Base-by-base conservation (phyloP, 2,329 filamentous ascomycete species). In the Alternaria gansuensis region DNA sequence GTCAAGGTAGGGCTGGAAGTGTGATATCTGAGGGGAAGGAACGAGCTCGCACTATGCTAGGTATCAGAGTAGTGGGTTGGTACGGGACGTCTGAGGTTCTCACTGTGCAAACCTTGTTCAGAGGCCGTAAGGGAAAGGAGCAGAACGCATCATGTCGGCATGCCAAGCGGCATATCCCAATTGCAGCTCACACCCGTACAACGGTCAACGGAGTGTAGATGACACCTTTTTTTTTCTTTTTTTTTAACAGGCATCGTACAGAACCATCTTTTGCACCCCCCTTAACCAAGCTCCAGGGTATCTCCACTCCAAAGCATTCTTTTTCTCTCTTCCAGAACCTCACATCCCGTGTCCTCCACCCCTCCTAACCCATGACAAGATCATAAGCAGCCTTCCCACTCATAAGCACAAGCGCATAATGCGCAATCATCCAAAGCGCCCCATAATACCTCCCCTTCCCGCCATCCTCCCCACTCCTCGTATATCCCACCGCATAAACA, bases 401-500 rank as follows among this genome's bases (percentile, higher is more conserved):
- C 68, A 72, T 66, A 31, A 67, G 52, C 33, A 72, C 51, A 59
- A 76, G 37, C n/a, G 50, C 66, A 57, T 71, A 69, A 63, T 77
- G 72, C 58, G 63, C 64, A 43, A 79, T 69, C 59, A 72, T 63
- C 52, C 76, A 79, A 52, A 60, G 49, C 31, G 57, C 59, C 1
- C 80, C 80, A 48, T 71, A 68, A 63, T 80, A 72, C 70, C 81
- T 77, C 7, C 82, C 82, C 73, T 77, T 80, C 3, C 81, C 82
- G 11, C 77, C 71, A 63, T 76, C 64, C 65, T 70, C 74, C 31
- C 63, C 67, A 57, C 62, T 67, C 41, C 71, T 73, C 21, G 80
- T 82, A 68, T 83, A 83, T 41, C 82, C 82, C 6, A 77, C 31
- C 24, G 78, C 78, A 66, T 83, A 88, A 21, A 85, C 52, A 0